Base-by-base conservation (phyloP, 495 filamentous ascomycete genomes). In the Annulohypoxylon bovei region DNA sequence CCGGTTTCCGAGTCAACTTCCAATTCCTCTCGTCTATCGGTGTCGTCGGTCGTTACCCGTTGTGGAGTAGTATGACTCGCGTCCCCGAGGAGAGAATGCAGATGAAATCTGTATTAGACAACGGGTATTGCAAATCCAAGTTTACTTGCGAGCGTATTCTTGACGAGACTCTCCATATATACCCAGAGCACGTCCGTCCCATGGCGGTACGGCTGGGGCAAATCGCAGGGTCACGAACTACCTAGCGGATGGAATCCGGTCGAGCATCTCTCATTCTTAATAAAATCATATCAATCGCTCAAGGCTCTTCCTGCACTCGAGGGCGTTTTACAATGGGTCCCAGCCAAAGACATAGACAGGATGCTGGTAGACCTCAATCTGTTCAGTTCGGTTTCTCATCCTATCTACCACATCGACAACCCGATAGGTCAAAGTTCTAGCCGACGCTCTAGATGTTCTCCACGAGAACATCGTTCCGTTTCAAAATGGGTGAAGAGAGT, bases 1-100 rank as follows among this genome's bases (percentile, higher is more conserved):
- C 27, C 0, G 28, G 25, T 6, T 68, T 67, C 46, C 80, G 79
- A 52, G 30, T 86, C n/a, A 68, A 49, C 0, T 87, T 87, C 62
- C 84, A 87, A 64, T 78, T 90, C 28, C 75, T 89, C 5, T 90
- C 87, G 0, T 89, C 87, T 0, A 85, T 89, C 52, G 79, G 77
- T 1, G 76, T 78, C 0, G 83, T 88, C 2, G 85, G 86, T 0
- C 65, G 81, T 27, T 81, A 84, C 50, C 78, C 79, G 0, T 49
- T 82, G 1, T 49, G 62, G 47, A 76, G 28, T 56, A 49, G 63
- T 6, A 32, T 42, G 73, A 27, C 8, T 77, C 49, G 53, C 1
- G 79, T 86, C 0, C 81, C 79, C 0, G 81, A 84, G 58, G 76
- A 79, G 37, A 32, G 76, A 0, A 52, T 78, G 33, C 18, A 44